Percentiles rank a stretch among this genome's conserved stretches.
Conservation (phyloP, 305 asterid species). For the Withania somnifera region DNA sequence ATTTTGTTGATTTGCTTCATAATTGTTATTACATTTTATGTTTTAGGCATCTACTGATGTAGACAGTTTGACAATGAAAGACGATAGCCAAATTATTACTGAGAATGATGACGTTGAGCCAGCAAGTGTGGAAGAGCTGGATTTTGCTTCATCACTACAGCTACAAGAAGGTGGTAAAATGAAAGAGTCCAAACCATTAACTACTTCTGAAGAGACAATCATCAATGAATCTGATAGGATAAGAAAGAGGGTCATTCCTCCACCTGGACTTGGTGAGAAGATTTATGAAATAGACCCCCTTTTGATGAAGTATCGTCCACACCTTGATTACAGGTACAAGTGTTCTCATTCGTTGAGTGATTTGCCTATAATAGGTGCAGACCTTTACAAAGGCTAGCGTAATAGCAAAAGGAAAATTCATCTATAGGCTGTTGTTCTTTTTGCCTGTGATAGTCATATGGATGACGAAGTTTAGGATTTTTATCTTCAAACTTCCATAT, state of each 20-base stretch:
- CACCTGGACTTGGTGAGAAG: slow-evolving; percentile 77
- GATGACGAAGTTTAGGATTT: neutral
- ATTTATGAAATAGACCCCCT: slow-evolving; percentile 92
- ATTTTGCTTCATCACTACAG: slow-evolving; percentile 19
- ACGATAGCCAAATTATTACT: slow-evolving; percentile 18
- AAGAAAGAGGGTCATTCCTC: slow-evolving; percentile 46
- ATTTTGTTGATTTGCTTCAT: neutral
- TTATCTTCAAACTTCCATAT: neutral
- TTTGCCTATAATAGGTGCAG: neutral
- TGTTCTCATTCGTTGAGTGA: neutral
- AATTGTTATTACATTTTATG: neutral
- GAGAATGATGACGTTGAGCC: slow-evolving; percentile 20
- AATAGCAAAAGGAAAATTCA: no score
- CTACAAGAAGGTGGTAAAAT: slow-evolving; percentile 22
- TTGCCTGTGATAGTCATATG: neutral
- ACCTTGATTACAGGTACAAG: slow-evolving; percentile 81
- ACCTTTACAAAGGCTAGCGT: no score
- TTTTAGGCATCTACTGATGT: slow-evolving; percentile 41
- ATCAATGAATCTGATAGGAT: slow-evolving; percentile 45
- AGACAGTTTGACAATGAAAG: slow-evolving; percentile 34
- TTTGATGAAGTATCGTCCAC: slow-evolving; percentile 47
- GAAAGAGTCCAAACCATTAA: slow-evolving; percentile 24
- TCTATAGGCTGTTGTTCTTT: neutral
- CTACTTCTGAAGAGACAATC: slow-evolving; percentile 27
- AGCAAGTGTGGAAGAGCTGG: slow-evolving; percentile 29